Base-by-base conservation (phyloP, 2,329 filamentous ascomycete species). In the Trichoderma sp. region DNA sequence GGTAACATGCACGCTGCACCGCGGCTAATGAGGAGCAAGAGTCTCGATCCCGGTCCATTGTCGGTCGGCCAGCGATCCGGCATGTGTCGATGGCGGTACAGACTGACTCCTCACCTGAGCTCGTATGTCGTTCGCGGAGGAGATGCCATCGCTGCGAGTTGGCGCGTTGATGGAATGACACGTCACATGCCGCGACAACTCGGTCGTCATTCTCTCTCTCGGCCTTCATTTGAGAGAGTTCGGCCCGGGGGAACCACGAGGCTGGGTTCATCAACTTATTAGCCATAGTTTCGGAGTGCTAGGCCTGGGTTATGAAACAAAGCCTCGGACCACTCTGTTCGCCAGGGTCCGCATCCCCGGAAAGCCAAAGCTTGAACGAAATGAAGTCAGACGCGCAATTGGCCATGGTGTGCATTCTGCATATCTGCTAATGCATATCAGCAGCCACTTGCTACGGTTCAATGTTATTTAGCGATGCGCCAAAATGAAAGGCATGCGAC, bases 391-490 rank as follows among this genome's bases (percentile, higher is more conserved):
- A 64, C 62, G 47, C 28, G 63, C 51, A 58, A 67, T 67, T 67
- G 64, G 64, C 47, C 21, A 11, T 56, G 30, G 47, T 53, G 43
- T 66, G 63, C 47, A 53, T 36, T 66, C 32, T 58, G 51, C 64
- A 53, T 67, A 53, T 34, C 32, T 28, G 32, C 64, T 67, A 67
- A 58, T 67, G 64, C 64, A 67, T 39, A 39, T 67, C 64, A 67
- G 64, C 64, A 67, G 64, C 64, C 51, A 67, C 64, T 43, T n/a
- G 51, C 39, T 58, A 53, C 51, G 64, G 64, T n/a, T 67, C 47
- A 53, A 21, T 53, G 47, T 12, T 53, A 67, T 51, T 58, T 58
- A 53, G 64, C 64, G 64, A 67, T 57, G 64, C 51, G 51, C 47
- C 63, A 57, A 57, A 57, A 57, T 56, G 30, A 36, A 56, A 56